phyloP scores from a whole-genome alignment of 2,329 filamentous ascomycete genomes.

The Aspergillus uvarum region DNA sequence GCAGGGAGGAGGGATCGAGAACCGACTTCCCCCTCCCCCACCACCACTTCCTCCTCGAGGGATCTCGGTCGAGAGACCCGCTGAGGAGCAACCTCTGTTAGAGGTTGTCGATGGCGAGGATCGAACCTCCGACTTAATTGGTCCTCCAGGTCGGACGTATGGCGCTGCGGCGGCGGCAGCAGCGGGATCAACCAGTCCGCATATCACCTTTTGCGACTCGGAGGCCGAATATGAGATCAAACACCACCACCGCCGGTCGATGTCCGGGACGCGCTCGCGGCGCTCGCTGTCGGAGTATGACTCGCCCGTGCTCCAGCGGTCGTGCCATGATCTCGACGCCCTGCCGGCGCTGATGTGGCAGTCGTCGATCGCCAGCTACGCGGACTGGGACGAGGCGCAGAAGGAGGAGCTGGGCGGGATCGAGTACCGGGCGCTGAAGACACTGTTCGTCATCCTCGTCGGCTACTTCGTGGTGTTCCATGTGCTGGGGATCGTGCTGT shows the following conservation, averaged over 20 bases:
- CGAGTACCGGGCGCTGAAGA: conserved; percentile 86
- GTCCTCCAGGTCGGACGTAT: conserved; percentile 8
- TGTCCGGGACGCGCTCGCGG: conserved; percentile 18
- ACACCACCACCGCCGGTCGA: conserved; percentile 16
- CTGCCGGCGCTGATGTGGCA: conserved; percentile 91
- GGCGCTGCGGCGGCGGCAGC: conserved; percentile 8
- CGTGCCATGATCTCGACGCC: conserved; percentile 10
- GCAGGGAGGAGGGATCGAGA: conserved; percentile 20
- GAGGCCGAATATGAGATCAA: conserved; percentile 13
- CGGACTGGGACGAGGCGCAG: conserved; percentile 83
- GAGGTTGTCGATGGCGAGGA: background rate
- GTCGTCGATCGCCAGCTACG: conserved; percentile 85
- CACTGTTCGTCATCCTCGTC: conserved; percentile 71
- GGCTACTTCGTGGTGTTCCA: conserved; percentile 80
- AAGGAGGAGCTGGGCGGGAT: conserved; percentile 91
- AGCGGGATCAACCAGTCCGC: conserved; percentile 19
- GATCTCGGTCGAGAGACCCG: background rate
- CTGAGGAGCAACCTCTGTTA: conserved; percentile 10
- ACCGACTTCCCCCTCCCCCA: background rate
- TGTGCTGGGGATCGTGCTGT: conserved; percentile 66
- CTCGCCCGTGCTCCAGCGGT: background rate
- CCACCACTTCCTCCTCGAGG: too few species aligned
- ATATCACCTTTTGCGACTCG: conserved; percentile 31
- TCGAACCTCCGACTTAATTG: background rate
- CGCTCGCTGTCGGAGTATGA: conserved; percentile 22